Evolutionary conservation across 2,329 filamentous ascomycete species (phyloP), one percentile per base, ranked within the genome.

Genomic region (Bretziella fagacearum): DNA sequence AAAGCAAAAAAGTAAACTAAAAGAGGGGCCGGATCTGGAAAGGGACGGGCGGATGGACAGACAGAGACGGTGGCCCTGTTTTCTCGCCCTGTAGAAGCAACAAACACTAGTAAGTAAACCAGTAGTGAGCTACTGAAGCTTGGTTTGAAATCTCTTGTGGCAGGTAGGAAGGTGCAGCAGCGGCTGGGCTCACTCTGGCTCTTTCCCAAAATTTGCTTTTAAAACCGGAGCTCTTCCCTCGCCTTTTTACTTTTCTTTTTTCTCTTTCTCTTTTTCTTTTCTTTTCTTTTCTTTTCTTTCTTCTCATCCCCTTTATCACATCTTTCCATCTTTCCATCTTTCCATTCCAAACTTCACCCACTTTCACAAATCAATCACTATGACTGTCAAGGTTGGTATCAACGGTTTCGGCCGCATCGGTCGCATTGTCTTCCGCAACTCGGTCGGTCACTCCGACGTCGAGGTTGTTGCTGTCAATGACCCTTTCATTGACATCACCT

Each of bases 361-460:
- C n/a, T 22, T 26, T 26, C 46, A 39, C 13, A 48, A 20, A 33
- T 42, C 11, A 36, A 43, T 52, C 59, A 62, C 54, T 57, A 65
- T 65, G 63, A 59, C 62, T 64, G 65, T 72, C 65, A 77, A 93
- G 79, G 84, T 93, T 65, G 86, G 86, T 68, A 95, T 94, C 81
- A 96, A 95, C 82, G 89, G 91, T 69, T 98, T 98, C 76, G 91
- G 91, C 73, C 87, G 91, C 70, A 98, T 98, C 70, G 91, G 91
- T 63, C 84, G 91, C 68, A 95, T 98, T 67, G 81, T 96, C 74
- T 91, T 96, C 83, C 85, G 89, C 73, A 96, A 95, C 74, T 84
- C 89, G 61, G 65, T 93, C 64, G 81, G 93, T 78, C 82, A 89
- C 71, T 68, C 74, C 60, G 82, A 93, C 52, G 83, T 96, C 63